Conservation (phyloP, 2,329 filamentous ascomycete species). For the Colletotrichum brevisporum region DNA sequence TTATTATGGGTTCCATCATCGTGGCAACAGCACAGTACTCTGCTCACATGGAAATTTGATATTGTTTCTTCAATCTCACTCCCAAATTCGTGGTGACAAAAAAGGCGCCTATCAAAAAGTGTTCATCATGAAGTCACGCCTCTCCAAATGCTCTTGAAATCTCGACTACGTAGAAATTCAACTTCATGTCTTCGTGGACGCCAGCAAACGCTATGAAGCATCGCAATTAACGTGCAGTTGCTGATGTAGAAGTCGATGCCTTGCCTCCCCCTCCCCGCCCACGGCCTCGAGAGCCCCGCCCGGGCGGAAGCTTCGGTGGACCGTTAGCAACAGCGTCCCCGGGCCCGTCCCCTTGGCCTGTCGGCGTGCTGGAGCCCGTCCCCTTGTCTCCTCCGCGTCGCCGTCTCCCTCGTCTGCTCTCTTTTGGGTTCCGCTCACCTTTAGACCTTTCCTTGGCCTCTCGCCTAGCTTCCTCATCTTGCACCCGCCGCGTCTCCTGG, state of each 20-base stretch:
- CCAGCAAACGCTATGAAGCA: not conserved
- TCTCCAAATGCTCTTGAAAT: not conserved
- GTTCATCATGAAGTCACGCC: no score
- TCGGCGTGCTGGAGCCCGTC: conserved; percentile 1
- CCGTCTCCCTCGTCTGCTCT: conserved; percentile 35
- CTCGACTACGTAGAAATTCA: no score
- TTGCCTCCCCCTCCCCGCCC: conserved; percentile 36
- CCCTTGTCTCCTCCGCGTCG: conserved; percentile 47
- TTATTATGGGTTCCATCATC: no score
- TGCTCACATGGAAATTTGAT: conserved; percentile 4
- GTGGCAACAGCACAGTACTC: no score
- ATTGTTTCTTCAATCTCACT: conserved; percentile 2
- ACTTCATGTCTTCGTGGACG: not conserved
- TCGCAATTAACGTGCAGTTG: conserved; percentile 8
- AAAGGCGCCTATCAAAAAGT: no score
- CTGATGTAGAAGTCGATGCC: conserved; percentile 17
- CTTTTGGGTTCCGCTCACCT: conserved; percentile 51
- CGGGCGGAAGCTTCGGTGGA: conserved; percentile 16
- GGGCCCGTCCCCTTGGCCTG: conserved; percentile 6
- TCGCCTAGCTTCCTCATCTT: conserved; percentile 70
- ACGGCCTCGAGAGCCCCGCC: conserved; percentile 23
- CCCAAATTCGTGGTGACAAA: not conserved
- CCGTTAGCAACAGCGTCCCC: conserved; percentile 12
- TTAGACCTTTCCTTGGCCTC: conserved; percentile 59
- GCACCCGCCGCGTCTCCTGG: conserved; percentile 81